Evolutionary conservation across 129 eudicot genomes (phyloP), one percentile per base, ranked within the genome.

Genomic region (Centaurea solstitialis): DNA sequence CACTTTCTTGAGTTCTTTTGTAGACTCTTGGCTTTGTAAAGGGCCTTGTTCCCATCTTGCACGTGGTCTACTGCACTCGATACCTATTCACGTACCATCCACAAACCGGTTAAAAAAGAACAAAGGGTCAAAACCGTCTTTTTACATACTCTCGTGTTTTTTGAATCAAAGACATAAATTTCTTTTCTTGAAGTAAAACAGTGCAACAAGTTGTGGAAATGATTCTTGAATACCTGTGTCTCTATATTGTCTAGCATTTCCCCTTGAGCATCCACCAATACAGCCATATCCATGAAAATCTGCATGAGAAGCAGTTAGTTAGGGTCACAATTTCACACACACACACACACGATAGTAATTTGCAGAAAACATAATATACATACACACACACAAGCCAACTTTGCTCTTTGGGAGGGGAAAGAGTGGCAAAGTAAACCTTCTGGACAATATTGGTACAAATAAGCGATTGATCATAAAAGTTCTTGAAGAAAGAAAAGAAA

Each of bases 281-380:
- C 96, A 40, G 97, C 97, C 97, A 92, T 90, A 87, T 94, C 98
- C 81, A 94, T 57, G 79, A 94, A 94, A 80, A 92, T 90, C 97
- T 94, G 90, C 88, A 90, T 38, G 13, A 70, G 28, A 81, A 9
- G 9, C 47, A 33, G 12, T 21, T 41, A 20, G 9, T 64, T 64
- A 12, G 30, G 68, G 28, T 62, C 5, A 21, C 68, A 64, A 64
- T 21, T 22, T 57, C 65, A 57, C 65, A 15, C 68, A 61, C 68
- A 50, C 20, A 64, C 68, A 18, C 68, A 50, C 2, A 62, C 68
- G 5, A 64, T 20, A 64, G 15, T 17, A n/a, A 50, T 50, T 61
- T 20, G 23, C 68, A 18, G 68, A 61, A 20, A 61, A 61, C 68
- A 21, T 18, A 61, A 18, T 26, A 40, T 43, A 43, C 12, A 43